phyloP scores from a whole-genome alignment of 495 filamentous ascomycete genomes.

The Xylaria scruposa region DNA sequence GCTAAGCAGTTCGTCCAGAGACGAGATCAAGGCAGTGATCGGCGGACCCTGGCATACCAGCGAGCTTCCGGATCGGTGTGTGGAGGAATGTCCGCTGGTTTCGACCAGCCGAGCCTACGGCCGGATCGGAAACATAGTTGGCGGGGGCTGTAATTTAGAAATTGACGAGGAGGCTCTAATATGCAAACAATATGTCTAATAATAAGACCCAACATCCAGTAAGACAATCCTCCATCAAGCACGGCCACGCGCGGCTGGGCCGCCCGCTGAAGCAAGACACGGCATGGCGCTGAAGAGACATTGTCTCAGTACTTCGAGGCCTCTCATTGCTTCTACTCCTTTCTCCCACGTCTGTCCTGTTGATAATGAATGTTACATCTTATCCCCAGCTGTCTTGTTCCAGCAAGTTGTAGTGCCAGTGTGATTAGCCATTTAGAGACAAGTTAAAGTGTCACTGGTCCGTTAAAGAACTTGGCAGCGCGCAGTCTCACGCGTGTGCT shows the following conservation, averaged over 20 bases:
- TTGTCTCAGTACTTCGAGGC: background rate
- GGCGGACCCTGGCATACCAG: slow-evolving; percentile 2
- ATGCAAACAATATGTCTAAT: slow-evolving; percentile 20
- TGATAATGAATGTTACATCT: slow-evolving; percentile 16
- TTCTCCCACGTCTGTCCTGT: background rate
- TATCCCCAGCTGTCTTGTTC: background rate
- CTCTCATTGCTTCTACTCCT: background rate
- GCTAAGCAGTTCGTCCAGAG: background rate
- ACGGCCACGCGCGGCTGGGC: slow-evolving; percentile 2
- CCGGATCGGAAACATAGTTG: slow-evolving; percentile 22
- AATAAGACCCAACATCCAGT: slow-evolving; percentile 1
- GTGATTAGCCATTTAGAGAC: background rate
- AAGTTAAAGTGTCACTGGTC: slow-evolving; percentile 7
- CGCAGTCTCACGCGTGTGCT: slow-evolving; percentile 15
- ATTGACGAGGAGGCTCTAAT: slow-evolving; percentile 19
- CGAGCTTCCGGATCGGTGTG: slow-evolving; percentile 28
- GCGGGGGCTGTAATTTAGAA: slow-evolving; percentile 17
- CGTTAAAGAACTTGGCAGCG: too few species aligned
- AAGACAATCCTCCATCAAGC: slow-evolving; percentile 2
- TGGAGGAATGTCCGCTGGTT: background rate
- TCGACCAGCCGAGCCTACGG: slow-evolving; percentile 18
- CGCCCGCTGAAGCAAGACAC: background rate
- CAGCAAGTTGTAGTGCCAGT: slow-evolving; percentile 8
- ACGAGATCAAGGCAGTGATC: slow-evolving; percentile 8
- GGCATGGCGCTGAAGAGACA: slow-evolving; percentile 8